Evolutionary conservation across 1,139 yeast genomes (phyloP).

Genomic region (Arxiozyma telluris): DNA sequence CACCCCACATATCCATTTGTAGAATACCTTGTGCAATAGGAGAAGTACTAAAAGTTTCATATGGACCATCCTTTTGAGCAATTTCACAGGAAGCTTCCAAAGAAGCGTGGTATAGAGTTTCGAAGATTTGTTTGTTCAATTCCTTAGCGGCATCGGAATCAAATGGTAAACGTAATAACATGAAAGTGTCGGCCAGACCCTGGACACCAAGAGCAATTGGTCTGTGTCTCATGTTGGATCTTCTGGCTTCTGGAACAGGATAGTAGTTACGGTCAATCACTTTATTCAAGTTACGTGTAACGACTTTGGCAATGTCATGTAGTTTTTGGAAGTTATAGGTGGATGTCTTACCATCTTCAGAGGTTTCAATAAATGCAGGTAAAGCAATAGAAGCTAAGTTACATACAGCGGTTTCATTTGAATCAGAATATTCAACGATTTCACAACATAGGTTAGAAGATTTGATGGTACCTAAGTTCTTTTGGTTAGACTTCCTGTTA

Average conservation of each 20-base stretch:
- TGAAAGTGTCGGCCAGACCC: slow-evolving; percentile 78
- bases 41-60: slow-evolving; percentile 61
- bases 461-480: slow-evolving; percentile 78
- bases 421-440: slow-evolving; percentile 77
- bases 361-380: slow-evolving; percentile 52
- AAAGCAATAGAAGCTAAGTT: slow-evolving; percentile 80
- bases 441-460: slow-evolving; percentile 87
- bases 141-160: slow-evolving; percentile 66
- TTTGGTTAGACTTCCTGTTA: slow-evolving; percentile 72
- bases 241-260: slow-evolving; percentile 62
- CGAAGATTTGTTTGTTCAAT: slow-evolving; percentile 72
- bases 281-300: slow-evolving; percentile 63
- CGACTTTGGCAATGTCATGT: slow-evolving; percentile 64
- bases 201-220: slow-evolving; percentile 89
- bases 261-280: slow-evolving; percentile 71
- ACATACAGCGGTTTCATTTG: slow-evolving; percentile 86
- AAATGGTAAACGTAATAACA: slow-evolving; percentile 67
- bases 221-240: slow-evolving; percentile 64
- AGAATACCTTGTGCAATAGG: slow-evolving; percentile 74
- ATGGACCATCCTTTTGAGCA: slow-evolving; percentile 55
- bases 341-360: slow-evolving; percentile 35
- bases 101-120: slow-evolving; percentile 84
- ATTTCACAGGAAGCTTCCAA: slow-evolving; percentile 71
- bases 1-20: slow-evolving; percentile 74
- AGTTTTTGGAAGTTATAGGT: slow-evolving; percentile 60